A percentile compares a stretch with the other conserved stretches of the same genome.
phyloP scores from a whole-genome alignment of 148 eudicot species.

The Simmondsia chinensis region DNA sequence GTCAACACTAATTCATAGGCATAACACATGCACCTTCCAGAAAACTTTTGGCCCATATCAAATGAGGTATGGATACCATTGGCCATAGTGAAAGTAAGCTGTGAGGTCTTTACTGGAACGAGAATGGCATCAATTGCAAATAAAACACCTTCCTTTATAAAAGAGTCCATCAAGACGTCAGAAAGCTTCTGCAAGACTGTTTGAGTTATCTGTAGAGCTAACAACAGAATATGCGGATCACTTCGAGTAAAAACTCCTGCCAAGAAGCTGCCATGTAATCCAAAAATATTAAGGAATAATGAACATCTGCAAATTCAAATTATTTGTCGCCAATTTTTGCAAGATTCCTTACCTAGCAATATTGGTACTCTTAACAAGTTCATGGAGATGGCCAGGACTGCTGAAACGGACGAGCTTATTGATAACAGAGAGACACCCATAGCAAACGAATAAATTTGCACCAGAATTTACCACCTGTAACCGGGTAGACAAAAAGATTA shows the following conservation, averaged over 20 bases:
- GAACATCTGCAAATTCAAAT: not conserved
- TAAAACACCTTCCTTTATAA: conserved; percentile 80
- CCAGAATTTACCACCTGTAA: conserved; percentile 81
- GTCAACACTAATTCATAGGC: conserved; percentile 30
- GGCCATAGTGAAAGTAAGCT: conserved; percentile 28
- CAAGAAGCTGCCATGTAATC: conserved; percentile 58
- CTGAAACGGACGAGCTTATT: conserved; percentile 56
- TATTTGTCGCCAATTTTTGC: not conserved
- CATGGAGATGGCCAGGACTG: conserved; percentile 54
- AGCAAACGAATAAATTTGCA: conserved; percentile 52
- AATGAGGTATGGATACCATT: conserved; percentile 26
- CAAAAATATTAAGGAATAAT: conserved; percentile 3
- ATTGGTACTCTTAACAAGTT: conserved; percentile 45
- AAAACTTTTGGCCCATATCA: conserved; percentile 21
- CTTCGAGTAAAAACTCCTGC: conserved; percentile 76
- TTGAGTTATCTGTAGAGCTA: conserved; percentile 74
- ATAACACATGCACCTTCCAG: conserved; percentile 61
- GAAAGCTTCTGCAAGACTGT: conserved; percentile 68
- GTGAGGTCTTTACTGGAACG: conserved; percentile 43
- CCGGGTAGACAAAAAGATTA: conserved; percentile 10
- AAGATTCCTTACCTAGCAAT: conserved; percentile 59
- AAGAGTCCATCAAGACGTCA: conserved; percentile 45
- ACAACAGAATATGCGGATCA: conserved; percentile 58
- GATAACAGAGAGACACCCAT: conserved; percentile 81
- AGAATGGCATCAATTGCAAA: conserved; percentile 64